A percentile compares a stretch with the other conserved stretches of the same genome.
Conservation (phyloP, 2,329 filamentous ascomycete species). For the Neocucurbitaria cava region DNA sequence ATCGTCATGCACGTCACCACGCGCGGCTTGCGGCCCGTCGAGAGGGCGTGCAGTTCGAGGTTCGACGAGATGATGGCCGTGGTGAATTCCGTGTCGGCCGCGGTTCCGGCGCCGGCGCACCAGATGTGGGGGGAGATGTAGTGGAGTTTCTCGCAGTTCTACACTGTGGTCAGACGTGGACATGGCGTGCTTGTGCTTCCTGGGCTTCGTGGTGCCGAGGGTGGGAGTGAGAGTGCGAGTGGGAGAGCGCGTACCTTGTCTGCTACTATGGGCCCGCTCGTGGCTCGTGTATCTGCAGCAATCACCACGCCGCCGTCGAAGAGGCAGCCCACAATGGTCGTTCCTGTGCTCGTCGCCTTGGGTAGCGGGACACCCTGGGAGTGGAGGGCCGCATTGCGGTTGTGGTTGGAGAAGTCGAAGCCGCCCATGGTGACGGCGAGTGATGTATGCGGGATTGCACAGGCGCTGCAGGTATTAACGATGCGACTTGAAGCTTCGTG, state of each 20-base stretch:
- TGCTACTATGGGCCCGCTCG: slow-evolving; percentile 95
- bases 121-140: slow-evolving; percentile 99
- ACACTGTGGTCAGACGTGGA: slow-evolving; percentile 19
- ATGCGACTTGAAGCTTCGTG: background rate
- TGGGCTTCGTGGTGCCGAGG: background rate
- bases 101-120: slow-evolving; percentile 97
- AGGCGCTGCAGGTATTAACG: background rate
- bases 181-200: background rate
- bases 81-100: slow-evolving; percentile 98
- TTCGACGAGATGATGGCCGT: slow-evolving; percentile 98
- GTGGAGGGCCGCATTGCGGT: slow-evolving; percentile 96
- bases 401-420: slow-evolving; percentile 95
- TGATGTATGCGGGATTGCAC: background rate
- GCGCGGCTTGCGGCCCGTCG: slow-evolving; percentile 93
- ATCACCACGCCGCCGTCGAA: slow-evolving; percentile 98
- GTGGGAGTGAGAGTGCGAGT: background rate
- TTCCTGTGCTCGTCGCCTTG: slow-evolving; percentile 98
- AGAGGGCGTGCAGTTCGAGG: slow-evolving; percentile 95
- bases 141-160: slow-evolving; percentile 99
- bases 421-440: slow-evolving; percentile 70
- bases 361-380: slow-evolving; percentile 92
- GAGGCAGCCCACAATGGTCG: slow-evolving; percentile 97
- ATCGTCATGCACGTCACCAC: slow-evolving; percentile 99
- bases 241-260: slow-evolving; percentile 73
- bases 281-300: slow-evolving; percentile 96